phyloP scores from a whole-genome alignment of 2,329 filamentous ascomycete genomes.

The Botrytis fragariae region DNA sequence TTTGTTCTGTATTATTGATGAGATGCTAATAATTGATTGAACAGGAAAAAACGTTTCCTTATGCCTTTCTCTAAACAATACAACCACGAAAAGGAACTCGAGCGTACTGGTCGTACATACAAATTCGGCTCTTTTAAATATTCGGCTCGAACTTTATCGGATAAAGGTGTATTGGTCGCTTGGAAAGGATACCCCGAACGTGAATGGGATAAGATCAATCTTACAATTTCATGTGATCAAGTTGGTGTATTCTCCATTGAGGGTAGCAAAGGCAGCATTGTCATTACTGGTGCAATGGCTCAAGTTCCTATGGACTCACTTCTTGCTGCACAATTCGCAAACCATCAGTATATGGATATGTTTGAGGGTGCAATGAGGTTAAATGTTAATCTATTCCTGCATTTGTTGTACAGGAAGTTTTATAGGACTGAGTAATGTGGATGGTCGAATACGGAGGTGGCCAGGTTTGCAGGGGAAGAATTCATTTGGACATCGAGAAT shows the following conservation, averaged over 20 bases:
- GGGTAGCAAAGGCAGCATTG: constrained; percentile 85
- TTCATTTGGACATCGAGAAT: background rate
- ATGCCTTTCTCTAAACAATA: constrained; percentile 98
- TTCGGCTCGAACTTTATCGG: constrained; percentile 79
- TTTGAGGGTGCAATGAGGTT: constrained; percentile 84
- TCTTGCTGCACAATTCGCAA: constrained; percentile 94
- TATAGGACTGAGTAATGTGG: constrained; percentile 62
- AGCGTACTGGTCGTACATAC: constrained; percentile 86
- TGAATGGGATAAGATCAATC: constrained; percentile 88
- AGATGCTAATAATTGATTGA: constrained; percentile 24
- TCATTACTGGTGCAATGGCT: constrained; percentile 90
- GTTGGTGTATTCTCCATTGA: constrained; percentile 93
- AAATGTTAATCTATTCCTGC: constrained; percentile 95
- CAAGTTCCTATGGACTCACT: constrained; percentile 89
- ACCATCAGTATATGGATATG: constrained; percentile 91
- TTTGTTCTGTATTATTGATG: background rate
- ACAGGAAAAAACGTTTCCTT: constrained; percentile 83
- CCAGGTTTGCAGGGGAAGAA: background rate
- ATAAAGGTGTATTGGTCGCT: constrained; percentile 91
- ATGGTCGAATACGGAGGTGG: background rate
- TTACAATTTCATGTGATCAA: constrained; percentile 91
- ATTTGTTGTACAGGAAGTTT: constrained; percentile 98
- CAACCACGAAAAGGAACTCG: constrained; percentile 95
- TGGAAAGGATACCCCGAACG: constrained; percentile 81
- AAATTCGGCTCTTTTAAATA: constrained; percentile 99